phyloP scores from a whole-genome alignment of 108 stramenopile species.

The Pseudonitzschia pungens region DNA sequence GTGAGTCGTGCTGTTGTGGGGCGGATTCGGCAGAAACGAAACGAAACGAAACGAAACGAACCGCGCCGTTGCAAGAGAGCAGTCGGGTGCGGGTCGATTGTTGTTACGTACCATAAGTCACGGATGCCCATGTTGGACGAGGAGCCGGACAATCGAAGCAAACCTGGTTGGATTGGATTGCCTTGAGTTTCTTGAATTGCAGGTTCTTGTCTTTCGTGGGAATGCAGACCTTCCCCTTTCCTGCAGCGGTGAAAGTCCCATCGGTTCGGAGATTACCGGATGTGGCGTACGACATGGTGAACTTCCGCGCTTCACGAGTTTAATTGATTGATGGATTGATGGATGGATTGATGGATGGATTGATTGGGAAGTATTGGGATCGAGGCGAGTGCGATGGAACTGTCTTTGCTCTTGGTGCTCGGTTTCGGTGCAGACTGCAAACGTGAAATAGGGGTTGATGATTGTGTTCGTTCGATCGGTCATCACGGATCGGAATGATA shows the following conservation, averaged over 20 bases:
- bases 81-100: neutral
- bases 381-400: no score
- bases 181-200: constrained; percentile 88
- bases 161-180: constrained; percentile 65
- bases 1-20: no score
- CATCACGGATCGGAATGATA: no score
- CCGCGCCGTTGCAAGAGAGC: neutral
- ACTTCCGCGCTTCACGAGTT: no score
- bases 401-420: no score
- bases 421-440: no score
- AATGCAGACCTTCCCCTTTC: constrained; percentile 77
- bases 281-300: constrained; percentile 3
- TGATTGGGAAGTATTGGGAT: no score
- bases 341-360: no score
- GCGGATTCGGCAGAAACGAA: neutral
- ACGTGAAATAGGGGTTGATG: no score
- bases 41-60: neutral
- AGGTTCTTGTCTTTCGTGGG: constrained; percentile 76
- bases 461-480: no score
- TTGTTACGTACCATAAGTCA: constrained; percentile 74
- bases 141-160: constrained; percentile 96
- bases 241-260: constrained; percentile 88
- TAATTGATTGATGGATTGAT: no score
- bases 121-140: constrained; percentile 92
- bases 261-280: constrained; percentile 80